These are phyloP conservation scores for Trichoderma sp. DNA, from an alignment of 2,329 filamentous ascomycete genomes.

Conservation along the genomic window DNA sequence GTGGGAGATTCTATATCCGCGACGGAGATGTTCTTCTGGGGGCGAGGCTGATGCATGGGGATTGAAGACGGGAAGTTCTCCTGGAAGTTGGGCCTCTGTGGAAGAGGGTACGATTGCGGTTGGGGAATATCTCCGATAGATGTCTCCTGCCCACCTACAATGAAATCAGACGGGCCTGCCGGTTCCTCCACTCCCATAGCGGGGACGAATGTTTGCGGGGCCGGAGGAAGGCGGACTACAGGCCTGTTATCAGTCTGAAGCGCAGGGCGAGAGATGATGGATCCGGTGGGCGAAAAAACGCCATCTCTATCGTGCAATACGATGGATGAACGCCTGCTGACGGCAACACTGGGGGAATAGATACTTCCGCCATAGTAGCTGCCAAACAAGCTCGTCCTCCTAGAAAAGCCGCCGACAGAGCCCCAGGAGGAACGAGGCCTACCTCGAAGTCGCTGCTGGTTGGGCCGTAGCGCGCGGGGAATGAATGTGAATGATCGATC, in stretches of 20 bases:
- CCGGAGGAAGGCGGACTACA: constrained; percentile 80
- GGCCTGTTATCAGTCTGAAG: constrained; percentile 67
- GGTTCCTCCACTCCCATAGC: constrained; percentile 30
- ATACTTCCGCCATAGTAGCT: constrained; percentile 73
- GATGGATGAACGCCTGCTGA: constrained; percentile 85
- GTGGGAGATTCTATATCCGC: constrained; percentile 88
- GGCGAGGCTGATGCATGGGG: constrained; percentile 91
- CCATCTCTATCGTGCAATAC: constrained; percentile 63
- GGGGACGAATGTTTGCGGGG: constrained; percentile 39
- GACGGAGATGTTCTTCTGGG: constrained; percentile 91
- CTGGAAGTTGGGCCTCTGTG: constrained; percentile 59
- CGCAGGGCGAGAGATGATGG: constrained; percentile 69
- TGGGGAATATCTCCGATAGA: constrained; percentile 57
- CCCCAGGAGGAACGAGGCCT: constrained; percentile 72
- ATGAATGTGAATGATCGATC: constrained; percentile 99
- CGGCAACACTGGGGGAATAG: constrained; percentile 83
- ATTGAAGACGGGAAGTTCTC: constrained; percentile 55
- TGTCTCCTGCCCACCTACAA: constrained; percentile 31
- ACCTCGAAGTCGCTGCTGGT: constrained; percentile 75
- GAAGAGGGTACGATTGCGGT: constrained; percentile 60
- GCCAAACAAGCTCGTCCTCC: constrained; percentile 80
- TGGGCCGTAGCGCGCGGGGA: constrained; percentile 86
- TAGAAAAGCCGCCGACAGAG: constrained; percentile 67
- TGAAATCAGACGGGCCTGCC: constrained; percentile 27
- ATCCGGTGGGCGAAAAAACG: constrained; percentile 78